phyloP scores from a whole-genome alignment of 306 rosid species.

The Alnus rubra region DNA sequence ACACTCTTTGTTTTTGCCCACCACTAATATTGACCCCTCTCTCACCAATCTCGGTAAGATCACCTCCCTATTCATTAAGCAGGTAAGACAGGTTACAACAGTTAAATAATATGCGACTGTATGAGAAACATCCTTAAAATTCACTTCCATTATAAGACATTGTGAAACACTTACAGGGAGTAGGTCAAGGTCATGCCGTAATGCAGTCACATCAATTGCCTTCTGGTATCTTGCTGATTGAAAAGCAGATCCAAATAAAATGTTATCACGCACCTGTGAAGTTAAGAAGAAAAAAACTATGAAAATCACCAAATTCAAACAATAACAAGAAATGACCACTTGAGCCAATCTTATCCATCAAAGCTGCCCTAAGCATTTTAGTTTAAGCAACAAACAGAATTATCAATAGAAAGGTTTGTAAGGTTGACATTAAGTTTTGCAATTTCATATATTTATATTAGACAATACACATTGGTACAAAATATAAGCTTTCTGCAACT shows the following conservation, averaged over 20 bases:
- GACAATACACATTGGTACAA: neutral
- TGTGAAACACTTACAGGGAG: slow-evolving; percentile 65
- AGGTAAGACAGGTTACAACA: slow-evolving; percentile 27
- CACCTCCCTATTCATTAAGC: slow-evolving; percentile 45
- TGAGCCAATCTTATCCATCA: neutral
- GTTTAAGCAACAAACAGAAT: neutral
- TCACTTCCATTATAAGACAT: slow-evolving; percentile 9
- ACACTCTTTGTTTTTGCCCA: slow-evolving; percentile 93
- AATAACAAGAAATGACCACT: neutral
- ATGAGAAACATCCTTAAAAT: neutral
- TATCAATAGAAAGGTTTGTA: neutral
- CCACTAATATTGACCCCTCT: slow-evolving; percentile 96
- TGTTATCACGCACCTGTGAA: slow-evolving; percentile 77
- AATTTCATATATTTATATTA: neutral
- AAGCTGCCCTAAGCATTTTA: neutral
- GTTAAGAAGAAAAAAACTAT: neutral
- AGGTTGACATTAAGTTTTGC: neutral
- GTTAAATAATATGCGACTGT: neutral
- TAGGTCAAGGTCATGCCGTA: slow-evolving; percentile 68
- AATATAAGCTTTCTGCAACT: slow-evolving; percentile 35
- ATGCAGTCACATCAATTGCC: slow-evolving; percentile 68
- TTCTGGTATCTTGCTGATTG: slow-evolving; percentile 60
- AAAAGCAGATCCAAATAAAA: slow-evolving; percentile 75
- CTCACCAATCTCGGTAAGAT: slow-evolving; percentile 91
- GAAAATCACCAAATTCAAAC: slow-evolving; percentile 6